Conservation (phyloP, 2,329 filamentous ascomycete genomes). For the Colletotrichum zoysiae region DNA sequence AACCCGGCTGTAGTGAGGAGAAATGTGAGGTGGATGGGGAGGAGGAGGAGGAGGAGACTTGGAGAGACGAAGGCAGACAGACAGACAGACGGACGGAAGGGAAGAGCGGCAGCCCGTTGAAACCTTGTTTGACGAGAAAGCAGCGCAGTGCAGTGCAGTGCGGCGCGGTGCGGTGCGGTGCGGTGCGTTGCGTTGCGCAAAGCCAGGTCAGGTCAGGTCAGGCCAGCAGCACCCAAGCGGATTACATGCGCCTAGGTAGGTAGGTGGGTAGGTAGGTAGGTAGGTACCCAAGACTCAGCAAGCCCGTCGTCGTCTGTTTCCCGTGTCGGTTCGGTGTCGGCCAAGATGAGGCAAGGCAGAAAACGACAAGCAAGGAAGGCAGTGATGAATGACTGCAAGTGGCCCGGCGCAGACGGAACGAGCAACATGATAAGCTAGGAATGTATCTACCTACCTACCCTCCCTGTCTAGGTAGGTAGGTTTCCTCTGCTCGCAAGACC, state of each 20-base stretch:
- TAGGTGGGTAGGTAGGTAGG: no score
- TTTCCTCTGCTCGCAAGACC: constrained; percentile 11
- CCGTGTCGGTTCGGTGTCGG: not conserved
- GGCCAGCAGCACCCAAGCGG: constrained; percentile 11
- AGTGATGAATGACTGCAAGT: not conserved
- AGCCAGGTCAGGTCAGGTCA: constrained; percentile 18
- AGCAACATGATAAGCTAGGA: not conserved
- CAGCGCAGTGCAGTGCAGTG: not conserved
- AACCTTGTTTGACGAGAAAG: constrained; percentile 40
- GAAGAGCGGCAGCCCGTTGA: constrained; percentile 24
- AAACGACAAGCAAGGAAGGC: not conserved
- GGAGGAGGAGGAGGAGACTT: not conserved
- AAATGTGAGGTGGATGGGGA: not conserved
- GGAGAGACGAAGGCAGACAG: not conserved
- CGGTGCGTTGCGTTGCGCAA: constrained; percentile 19
- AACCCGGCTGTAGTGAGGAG: not conserved
- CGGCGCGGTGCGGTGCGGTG: constrained; percentile 6
- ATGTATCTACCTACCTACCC: no score
- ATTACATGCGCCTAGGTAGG: not conserved
- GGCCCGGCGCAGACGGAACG: not conserved
- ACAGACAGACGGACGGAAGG: not conserved
- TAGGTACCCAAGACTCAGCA: not conserved
- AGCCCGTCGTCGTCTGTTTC: not conserved
- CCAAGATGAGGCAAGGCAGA: not conserved
- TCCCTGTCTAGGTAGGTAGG: not conserved